Conservation (phyloP, 257 asterid genomes). For the Cynanchum wilfordii region DNA sequence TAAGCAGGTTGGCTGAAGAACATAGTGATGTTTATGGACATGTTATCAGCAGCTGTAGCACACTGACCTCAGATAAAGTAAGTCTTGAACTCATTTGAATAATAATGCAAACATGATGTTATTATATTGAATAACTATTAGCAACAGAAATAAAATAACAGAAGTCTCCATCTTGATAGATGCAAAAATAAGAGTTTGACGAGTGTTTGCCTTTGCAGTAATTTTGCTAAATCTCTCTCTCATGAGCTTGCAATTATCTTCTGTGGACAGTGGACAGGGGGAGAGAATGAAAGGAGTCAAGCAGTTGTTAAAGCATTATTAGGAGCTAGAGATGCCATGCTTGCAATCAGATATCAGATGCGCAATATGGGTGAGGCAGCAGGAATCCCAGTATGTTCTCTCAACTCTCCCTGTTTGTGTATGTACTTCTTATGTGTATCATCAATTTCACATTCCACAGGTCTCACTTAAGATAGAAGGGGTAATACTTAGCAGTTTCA, state of each 20-base stretch:
- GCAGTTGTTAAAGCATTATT: slow-evolving; percentile 57
- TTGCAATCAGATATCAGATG: slow-evolving; percentile 73
- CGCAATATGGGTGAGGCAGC: slow-evolving; percentile 93
- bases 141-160: background rate
- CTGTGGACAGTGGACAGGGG: slow-evolving; percentile 55
- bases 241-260: slow-evolving; percentile 14
- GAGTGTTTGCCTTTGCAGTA: background rate
- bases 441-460: background rate
- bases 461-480: background rate
- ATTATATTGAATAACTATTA: background rate
- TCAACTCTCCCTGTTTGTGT: slow-evolving; percentile 7
- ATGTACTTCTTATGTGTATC: background rate
- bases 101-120: background rate
- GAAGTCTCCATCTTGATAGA: background rate
- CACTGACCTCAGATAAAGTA: slow-evolving; percentile 67
- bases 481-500: background rate
- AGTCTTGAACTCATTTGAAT: background rate
- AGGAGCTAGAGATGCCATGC: slow-evolving; percentile 92
- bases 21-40: slow-evolving; percentile 44
- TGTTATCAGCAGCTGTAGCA: slow-evolving; percentile 58
- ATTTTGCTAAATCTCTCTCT: background rate
- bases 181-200: background rate
- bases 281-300: slow-evolving; percentile 43
- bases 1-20: slow-evolving; percentile 58
- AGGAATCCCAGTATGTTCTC: slow-evolving; percentile 74